phyloP scores from a whole-genome alignment of 768 basidiomycete genomes.

The Pseudohyphozyma bogoriensis region DNA sequence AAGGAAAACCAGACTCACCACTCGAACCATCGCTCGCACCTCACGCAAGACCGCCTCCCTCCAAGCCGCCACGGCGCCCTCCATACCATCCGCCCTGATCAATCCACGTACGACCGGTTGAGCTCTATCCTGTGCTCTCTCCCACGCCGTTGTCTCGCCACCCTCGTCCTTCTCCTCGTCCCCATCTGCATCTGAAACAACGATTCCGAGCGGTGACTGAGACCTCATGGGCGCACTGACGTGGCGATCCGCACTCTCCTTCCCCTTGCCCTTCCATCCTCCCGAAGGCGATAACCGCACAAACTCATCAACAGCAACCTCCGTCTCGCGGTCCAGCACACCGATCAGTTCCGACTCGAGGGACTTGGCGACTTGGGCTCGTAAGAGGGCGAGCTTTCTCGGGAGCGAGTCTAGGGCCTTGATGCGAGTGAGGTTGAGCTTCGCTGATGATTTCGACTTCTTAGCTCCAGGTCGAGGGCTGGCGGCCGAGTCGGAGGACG shows the following conservation, averaged over 20 bases:
- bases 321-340: conserved; percentile 57
- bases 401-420: conserved; percentile 67
- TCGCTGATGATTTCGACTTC: background rate
- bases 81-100: conserved; percentile 43
- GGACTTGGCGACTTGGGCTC: conserved; percentile 63
- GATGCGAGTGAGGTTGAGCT: conserved; percentile 58
- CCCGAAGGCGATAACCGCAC: conserved; percentile 53
- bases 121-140: conserved; percentile 37
- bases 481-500: conserved; percentile 7
- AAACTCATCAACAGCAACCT: conserved; percentile 50
- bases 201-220: background rate
- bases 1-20: conserved; percentile 45
- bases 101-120: conserved; percentile 69
- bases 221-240: too few relatives aligned
- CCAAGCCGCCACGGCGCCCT: conserved; percentile 36
- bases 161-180: background rate
- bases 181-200: background rate
- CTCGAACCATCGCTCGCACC: conserved; percentile 41
- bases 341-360: conserved; percentile 68
- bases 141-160: background rate
- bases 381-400: conserved; percentile 56
- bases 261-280: conserved; percentile 34
- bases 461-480: conserved; percentile 11
- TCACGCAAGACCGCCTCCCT: conserved; percentile 34
- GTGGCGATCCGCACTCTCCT: background rate